Base-by-base conservation (phyloP, 108 stramenopile species). In the Aurantiochytrium sp. region DNA sequence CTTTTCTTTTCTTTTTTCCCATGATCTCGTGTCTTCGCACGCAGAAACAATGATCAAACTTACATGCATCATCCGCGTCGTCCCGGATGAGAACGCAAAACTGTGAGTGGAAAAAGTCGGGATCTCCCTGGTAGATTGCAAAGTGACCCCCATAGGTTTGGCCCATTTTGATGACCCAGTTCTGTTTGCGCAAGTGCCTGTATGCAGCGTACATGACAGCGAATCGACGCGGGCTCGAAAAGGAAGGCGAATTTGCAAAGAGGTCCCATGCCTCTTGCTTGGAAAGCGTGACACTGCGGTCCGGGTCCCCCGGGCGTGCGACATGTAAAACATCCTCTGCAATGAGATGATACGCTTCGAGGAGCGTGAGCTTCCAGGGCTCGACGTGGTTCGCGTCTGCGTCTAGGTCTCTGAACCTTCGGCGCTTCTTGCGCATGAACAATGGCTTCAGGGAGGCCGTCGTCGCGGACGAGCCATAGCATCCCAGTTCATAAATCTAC, bases 391-490 rank as follows among this genome's bases (percentile, higher is more conserved):
- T 51, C 23, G 49, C 51, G 51, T 83, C 73, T 5, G 73, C 73
- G 28, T 83, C 73, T 21, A 83, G 51, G 28, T 83, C 73, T 25
- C 73, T 21, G 45, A 83, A 83, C 51, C 73, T 0, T 25, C 73
- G 73, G 43, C 51, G 19, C 49, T 83, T 53, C 73, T 83, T 83
- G 21, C 73, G 73, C 73, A 83, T 53, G 73, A 83, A 83, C 1
- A 83, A 44, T 44, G 73, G 73, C 73, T 83, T 83, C 18, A 83
- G 73, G 18, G 73, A 83, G 23, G 73, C 73, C n/a, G 73, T 83
- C 51, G 51, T 51, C 51, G 73, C 73, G 5, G 73, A 83, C 0
- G 73, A 83, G 18, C 73, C 73, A n/a, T 83, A 83, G 73, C 73
- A 83, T 53, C 73, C 73, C 16, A 53, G 49, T 16, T 47, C 73